These are phyloP conservation scores for Boletus pseudopeckii DNA, from an alignment of 768 basidiomycete species.

Conservation along the genomic window DNA sequence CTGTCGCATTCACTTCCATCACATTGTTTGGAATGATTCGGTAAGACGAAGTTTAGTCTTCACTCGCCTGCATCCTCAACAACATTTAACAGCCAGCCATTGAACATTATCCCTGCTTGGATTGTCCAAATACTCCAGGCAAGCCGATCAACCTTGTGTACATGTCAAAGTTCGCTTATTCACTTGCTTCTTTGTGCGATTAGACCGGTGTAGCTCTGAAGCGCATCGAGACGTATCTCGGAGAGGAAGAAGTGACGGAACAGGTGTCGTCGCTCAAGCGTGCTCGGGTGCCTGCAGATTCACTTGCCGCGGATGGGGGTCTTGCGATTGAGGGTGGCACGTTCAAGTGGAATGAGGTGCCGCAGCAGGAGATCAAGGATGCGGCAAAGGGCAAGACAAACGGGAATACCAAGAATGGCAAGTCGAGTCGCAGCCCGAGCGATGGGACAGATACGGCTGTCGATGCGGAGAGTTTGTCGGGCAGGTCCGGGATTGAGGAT, in stretches of 20 bases:
- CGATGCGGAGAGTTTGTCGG: slow-evolving; percentile 18
- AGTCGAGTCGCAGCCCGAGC: background rate
- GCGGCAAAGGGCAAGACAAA: slow-evolving; percentile 17
- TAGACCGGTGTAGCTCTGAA: slow-evolving; percentile 55
- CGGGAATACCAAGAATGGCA: slow-evolving; percentile 1
- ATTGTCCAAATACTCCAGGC: slow-evolving; percentile 73
- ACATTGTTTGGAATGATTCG: slow-evolving; percentile 84
- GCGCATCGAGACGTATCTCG: slow-evolving; percentile 58
- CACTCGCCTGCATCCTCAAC: background rate
- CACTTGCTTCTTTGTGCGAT: background rate
- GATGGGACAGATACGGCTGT: slow-evolving; percentile 8
- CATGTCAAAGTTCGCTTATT: background rate
- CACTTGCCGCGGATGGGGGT: slow-evolving; percentile 27
- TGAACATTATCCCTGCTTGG: slow-evolving; percentile 79
- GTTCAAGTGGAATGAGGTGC: slow-evolving; percentile 57
- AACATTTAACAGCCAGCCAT: slow-evolving; percentile 45
- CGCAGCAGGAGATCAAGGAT: slow-evolving; percentile 31
- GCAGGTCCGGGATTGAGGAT: slow-evolving; percentile 21
- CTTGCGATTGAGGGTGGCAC: slow-evolving; percentile 50
- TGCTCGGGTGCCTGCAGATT: slow-evolving; percentile 19
- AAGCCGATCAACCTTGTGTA: background rate
- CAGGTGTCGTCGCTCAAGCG: slow-evolving; percentile 58
- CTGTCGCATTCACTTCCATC: slow-evolving; percentile 86
- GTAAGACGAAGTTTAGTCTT: slow-evolving; percentile 28
- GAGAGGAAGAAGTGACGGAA: slow-evolving; percentile 60